These are phyloP conservation scores for Spatholobus suberectus DNA, from an alignment of 306 rosid genomes.

Conservation along the genomic window DNA sequence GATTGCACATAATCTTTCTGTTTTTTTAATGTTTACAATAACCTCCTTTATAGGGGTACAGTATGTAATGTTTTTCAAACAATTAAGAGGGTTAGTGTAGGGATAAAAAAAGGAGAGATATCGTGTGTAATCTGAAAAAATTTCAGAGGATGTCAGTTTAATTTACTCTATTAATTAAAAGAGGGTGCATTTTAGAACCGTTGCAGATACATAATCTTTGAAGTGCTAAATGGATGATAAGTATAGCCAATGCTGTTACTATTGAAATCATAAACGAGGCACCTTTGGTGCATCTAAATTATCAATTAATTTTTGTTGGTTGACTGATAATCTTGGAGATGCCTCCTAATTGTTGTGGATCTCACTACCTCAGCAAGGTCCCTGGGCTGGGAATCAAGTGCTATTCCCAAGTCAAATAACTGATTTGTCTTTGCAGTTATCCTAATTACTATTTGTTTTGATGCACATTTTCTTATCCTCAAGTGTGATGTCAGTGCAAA, in stretches of 20 bases:
- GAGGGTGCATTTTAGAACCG: neutral
- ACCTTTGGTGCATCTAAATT: neutral
- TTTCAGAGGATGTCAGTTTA: too few relatives aligned
- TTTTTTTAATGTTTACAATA: too few relatives aligned
- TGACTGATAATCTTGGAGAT: slow-evolving; percentile 7
- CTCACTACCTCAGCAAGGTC: neutral
- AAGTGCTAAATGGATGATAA: neutral
- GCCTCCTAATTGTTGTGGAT: neutral
- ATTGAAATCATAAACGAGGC: slow-evolving; percentile 7
- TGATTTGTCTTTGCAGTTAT: neutral
- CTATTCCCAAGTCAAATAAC: neutral
- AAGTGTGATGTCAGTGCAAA: neutral
- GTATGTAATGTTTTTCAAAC: too few relatives aligned
- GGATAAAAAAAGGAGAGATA: too few relatives aligned
- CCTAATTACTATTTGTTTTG: neutral
- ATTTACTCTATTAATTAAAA: too few relatives aligned
- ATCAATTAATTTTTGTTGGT: neutral
- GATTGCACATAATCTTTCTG: too few relatives aligned
- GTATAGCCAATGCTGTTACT: neutral
- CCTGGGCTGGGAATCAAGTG: neutral
- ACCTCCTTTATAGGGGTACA: too few relatives aligned
- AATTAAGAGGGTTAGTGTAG: too few relatives aligned
- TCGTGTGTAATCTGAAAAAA: too few relatives aligned
- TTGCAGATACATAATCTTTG: neutral
- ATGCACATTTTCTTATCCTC: neutral